Base-by-base conservation (phyloP, 1,284 basidiomycete genomes). In the Singerocomus inundabilis region DNA sequence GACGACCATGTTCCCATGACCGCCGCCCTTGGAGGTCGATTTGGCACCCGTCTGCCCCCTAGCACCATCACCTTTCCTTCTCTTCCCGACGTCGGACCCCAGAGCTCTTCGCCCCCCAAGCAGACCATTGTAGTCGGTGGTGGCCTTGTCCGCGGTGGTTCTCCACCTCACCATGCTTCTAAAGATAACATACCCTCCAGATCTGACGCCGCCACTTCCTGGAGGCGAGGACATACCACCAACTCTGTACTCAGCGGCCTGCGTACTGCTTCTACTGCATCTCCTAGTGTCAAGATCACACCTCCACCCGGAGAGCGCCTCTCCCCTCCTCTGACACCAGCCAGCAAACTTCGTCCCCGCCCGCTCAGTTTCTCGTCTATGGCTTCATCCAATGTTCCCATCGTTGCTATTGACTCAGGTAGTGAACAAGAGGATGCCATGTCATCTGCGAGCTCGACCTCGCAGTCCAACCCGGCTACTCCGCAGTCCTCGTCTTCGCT, bases 1-100 rank as follows among this genome's bases (percentile, higher is more conserved):
- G 76, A 79, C 44, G 82, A 86, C 29, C 78, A 80, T 54, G 73
- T 82, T 46, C 88, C 88, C 41, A 88, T 88, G 88, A 87, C 88
- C 34, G 88, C 89, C 42, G 78, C 83, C 37, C 72, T 89, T 29
- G 83, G 81, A 48, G 88, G 88, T 49, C 81, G 81, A 57, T 90
- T 88, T 56, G 87, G 86, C 31, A 76, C 78, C 54, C 87, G 88
- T 54, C 29, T 54, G 0, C 47, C 57, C 13, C 68, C 78, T 44
- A 72, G 71, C 36, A 77, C 71, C 57, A 61, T 75, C 54, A 75
- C 73, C 54, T 67, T 57, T 62, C 69, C 55, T 50, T 72, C 54
- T 70, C 71, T 59, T 67, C 71, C 52, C 32, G 71, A 76, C 35
- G 64, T 67, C 45, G 64, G 71, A 4, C 76, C 80, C 25, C 57